phyloP scores from a whole-genome alignment of 768 basidiomycete genomes.

The Tricholomella constricta region DNA sequence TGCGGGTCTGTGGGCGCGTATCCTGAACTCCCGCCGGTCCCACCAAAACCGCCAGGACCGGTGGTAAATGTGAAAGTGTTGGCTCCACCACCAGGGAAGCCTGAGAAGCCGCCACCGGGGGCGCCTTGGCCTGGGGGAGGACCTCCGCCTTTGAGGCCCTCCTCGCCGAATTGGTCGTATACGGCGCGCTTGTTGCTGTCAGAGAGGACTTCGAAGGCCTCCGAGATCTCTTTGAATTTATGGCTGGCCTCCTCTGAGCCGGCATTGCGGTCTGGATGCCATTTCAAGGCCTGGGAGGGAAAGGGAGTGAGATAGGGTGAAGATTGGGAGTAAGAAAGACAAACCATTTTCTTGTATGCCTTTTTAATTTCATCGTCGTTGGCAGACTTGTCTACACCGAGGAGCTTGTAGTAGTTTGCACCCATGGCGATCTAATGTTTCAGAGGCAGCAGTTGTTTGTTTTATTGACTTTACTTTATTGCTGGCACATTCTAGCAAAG shows the following conservation, averaged over 20 bases:
- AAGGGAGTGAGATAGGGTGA: slow-evolving; percentile 1
- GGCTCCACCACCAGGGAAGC: slow-evolving; percentile 50
- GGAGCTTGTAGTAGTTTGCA: slow-evolving; percentile 84
- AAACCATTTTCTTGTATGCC: slow-evolving; percentile 92
- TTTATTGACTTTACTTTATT: background rate
- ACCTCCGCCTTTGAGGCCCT: slow-evolving; percentile 81
- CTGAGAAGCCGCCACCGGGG: slow-evolving; percentile 36
- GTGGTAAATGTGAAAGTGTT: slow-evolving; percentile 57
- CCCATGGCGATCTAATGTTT: slow-evolving; percentile 53
- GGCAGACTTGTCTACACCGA: slow-evolving; percentile 76
- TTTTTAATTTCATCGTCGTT: slow-evolving; percentile 88
- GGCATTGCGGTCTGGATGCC: slow-evolving; percentile 91
- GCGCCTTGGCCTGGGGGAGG: slow-evolving; percentile 54
- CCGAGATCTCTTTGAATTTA: slow-evolving; percentile 96
- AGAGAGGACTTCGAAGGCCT: slow-evolving; percentile 94
- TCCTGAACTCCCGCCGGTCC: slow-evolving; percentile 39
- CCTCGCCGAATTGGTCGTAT: slow-evolving; percentile 95
- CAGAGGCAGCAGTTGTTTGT: slow-evolving; percentile 4
- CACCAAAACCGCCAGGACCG: slow-evolving; percentile 46
- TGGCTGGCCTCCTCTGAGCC: slow-evolving; percentile 83
- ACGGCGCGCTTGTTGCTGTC: slow-evolving; percentile 83
- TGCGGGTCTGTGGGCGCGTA: slow-evolving; percentile 83
- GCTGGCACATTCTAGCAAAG: slow-evolving; percentile 16
- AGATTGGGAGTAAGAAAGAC: slow-evolving; percentile 15
- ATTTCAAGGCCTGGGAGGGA: slow-evolving; percentile 72